These are phyloP conservation scores for Cladosporium sp. DNA, from an alignment of 2,329 filamentous ascomycete species.

Conservation along the genomic window DNA sequence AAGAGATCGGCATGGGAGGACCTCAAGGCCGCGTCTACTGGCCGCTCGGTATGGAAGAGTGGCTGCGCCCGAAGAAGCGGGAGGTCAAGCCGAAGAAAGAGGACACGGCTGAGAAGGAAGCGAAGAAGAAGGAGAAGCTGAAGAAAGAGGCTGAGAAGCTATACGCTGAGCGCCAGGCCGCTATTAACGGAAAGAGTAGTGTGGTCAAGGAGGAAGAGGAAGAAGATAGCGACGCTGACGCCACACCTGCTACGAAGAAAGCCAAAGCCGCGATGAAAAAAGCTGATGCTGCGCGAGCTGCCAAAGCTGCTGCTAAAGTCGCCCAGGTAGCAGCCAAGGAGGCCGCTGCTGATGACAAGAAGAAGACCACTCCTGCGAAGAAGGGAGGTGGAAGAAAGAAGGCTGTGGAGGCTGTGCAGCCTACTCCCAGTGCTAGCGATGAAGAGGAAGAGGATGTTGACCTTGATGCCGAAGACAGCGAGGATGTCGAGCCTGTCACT, in stretches of 20 bases:
- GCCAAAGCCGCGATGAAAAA: conserved; percentile 40
- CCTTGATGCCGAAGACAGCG: conserved; percentile 44
- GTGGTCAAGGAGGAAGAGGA: conserved; percentile 29
- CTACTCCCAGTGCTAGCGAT: conserved; percentile 46
- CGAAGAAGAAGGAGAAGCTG: conserved; percentile 38
- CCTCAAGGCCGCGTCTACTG: conserved; percentile 82
- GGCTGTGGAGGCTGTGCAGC: conserved; percentile 27
- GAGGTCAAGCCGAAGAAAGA: conserved; percentile 57
- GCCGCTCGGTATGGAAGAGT: conserved; percentile 87
- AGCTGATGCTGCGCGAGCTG: conserved; percentile 29
- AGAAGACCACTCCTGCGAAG: conserved; percentile 4
- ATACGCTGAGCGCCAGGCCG: conserved; percentile 32
- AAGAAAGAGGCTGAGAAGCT: conserved; percentile 35
- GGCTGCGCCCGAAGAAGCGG: conserved; percentile 79
- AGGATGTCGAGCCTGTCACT: conserved; percentile 30
- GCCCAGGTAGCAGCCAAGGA: conserved; percentile 24
- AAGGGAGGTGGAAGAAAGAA: conserved; percentile 20
- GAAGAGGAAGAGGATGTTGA: conserved; percentile 38
- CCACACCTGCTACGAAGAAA: conserved; percentile 44
- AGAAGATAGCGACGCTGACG: conserved; percentile 38
- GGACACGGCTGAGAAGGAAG: conserved; percentile 26
- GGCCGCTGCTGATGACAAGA: conserved; percentile 24
- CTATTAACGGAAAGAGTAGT: conserved; percentile 26
- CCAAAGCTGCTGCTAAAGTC: conserved; percentile 29
- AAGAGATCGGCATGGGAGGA: conserved; percentile 85